These are phyloP conservation scores for Sporobolus alterniflorus DNA, from an alignment of 202 grass and related monocot species.

Conservation along the genomic window DNA sequence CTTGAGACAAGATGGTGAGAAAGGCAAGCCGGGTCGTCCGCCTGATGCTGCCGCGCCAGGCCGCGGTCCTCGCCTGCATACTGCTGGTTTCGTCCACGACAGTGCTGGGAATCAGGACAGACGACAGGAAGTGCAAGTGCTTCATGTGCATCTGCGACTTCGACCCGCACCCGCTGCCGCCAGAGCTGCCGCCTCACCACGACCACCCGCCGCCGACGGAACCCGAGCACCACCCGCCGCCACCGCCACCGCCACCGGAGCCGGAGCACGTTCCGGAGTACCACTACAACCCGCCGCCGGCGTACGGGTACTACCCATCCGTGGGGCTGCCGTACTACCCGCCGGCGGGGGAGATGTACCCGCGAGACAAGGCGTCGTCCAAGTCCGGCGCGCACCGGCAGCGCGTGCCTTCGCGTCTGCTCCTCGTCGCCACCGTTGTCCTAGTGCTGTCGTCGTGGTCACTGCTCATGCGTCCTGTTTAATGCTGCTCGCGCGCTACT, in stretches of 20 bases:
- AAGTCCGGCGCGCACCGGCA: conserved; percentile 25
- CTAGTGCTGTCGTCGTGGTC: background rate
- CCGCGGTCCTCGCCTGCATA: background rate
- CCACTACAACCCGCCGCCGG: conserved; percentile 12
- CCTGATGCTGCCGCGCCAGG: background rate
- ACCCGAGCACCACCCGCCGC: background rate
- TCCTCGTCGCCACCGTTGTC: background rate
- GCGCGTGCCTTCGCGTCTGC: background rate
- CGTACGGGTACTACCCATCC: conserved; percentile 17
- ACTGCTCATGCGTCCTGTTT: background rate
- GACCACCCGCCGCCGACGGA: background rate
- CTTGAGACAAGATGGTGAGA: background rate
- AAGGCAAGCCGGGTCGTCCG: background rate
- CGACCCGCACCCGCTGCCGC: conserved; percentile 47
- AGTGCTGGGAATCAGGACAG: background rate
- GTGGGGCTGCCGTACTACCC: background rate
- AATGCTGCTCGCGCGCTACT: background rate
- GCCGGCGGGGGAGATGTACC: conserved; percentile 46
- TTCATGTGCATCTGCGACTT: conserved; percentile 64
- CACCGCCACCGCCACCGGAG: conserved; percentile 18
- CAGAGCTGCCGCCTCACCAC: conserved; percentile 30
- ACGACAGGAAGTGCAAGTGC: conserved; percentile 55
- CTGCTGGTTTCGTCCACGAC: too few relatives aligned
- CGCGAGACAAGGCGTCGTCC: conserved; percentile 16
- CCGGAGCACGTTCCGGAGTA: background rate